Percentiles rank a stretch among this genome's conserved stretches.
Conservation (phyloP, 805 yeast species). For the Metschnikowia lunata region DNA sequence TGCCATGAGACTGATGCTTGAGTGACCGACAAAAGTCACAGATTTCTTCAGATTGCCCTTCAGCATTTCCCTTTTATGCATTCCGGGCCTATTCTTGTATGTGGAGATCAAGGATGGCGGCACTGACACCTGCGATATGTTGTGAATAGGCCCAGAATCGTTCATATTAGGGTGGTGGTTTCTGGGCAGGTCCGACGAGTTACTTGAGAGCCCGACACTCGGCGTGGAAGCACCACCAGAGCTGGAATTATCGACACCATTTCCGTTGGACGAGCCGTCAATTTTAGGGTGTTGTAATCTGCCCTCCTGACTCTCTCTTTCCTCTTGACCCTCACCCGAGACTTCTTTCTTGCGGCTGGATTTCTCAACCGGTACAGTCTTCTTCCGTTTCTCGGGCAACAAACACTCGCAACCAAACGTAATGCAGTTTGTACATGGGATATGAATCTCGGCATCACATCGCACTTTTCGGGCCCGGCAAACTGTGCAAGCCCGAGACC, state of each 20-base stretch:
- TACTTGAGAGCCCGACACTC: not conserved
- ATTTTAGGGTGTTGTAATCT: not conserved
- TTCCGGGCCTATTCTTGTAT: constrained; percentile 36
- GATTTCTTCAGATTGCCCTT: constrained; percentile 21
- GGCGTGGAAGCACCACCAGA: not conserved
- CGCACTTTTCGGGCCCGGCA: constrained; percentile 78
- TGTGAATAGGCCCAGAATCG: constrained; percentile 34
- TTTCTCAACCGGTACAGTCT: constrained; percentile 21
- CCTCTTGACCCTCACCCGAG: not conserved
- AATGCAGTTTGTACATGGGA: constrained; percentile 59
- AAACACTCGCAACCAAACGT: constrained; percentile 70
- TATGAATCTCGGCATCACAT: constrained; percentile 61
- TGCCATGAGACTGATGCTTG: constrained; percentile 46
- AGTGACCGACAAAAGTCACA: constrained; percentile 51
- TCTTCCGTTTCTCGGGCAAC: constrained; percentile 56
- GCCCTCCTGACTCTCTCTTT: not conserved
- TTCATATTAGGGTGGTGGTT: not conserved
- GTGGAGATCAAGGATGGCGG: constrained; percentile 42
- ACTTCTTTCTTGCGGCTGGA: constrained; percentile 1
- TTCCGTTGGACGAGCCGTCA: not conserved
- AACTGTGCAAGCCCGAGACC: constrained; percentile 70
- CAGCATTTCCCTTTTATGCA: constrained; percentile 32
- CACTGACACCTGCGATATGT: constrained; percentile 38
- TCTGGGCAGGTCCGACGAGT: not conserved
- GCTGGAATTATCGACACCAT: not conserved